Percentiles rank a stretch among this genome's conserved stretches.
phyloP scores from a whole-genome alignment of 495 filamentous ascomycete species.

The Penicilliopsis zonata region DNA sequence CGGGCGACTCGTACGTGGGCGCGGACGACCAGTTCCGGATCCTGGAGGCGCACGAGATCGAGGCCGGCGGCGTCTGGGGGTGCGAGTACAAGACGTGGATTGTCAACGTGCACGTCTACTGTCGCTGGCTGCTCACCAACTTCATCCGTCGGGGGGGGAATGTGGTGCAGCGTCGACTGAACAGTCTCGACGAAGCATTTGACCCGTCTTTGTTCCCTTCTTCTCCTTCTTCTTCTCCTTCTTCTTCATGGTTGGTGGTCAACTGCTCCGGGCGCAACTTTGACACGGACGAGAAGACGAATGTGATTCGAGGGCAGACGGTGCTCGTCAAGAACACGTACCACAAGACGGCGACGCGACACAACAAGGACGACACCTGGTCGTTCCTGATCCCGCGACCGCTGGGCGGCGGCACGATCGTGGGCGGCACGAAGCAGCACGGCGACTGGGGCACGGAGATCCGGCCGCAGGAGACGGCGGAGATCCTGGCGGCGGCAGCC shows the following conservation, averaged over 20 bases:
- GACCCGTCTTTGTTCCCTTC: too few species aligned
- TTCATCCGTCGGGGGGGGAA: conserved; percentile 26
- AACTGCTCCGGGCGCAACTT: too few species aligned
- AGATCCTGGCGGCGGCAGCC: conserved; percentile 13
- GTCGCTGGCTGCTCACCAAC: conserved; percentile 25
- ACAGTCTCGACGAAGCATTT: conserved; percentile 21
- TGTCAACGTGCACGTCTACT: conserved; percentile 39
- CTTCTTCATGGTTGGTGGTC: too few species aligned
- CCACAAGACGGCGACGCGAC: conserved; percentile 31
- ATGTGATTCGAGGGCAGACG: conserved; percentile 6
- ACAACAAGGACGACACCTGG: conserved; percentile 36
- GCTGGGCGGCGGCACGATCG: conserved; percentile 38
- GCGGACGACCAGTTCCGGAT: conserved; percentile 19
- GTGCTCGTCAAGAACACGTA: conserved; percentile 13
- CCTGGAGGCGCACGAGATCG: conserved; percentile 16
- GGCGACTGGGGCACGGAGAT: conserved; percentile 29
- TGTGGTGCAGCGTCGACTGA: conserved; percentile 16
- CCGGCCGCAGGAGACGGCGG: conserved; percentile 16
- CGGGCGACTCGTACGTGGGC: conserved; percentile 16
- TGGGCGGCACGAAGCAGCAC: conserved; percentile 42
- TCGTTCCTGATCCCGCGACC: conserved; percentile 35
- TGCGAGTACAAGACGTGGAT: conserved; percentile 38
- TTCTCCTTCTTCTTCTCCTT: too few species aligned
- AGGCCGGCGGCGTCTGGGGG: conserved; percentile 24
- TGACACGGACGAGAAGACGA: neutral